Percentiles rank a stretch among this genome's conserved stretches.
Conservation (phyloP, 2,329 filamentous ascomycete species). For the Ceratocystis harringtonii region DNA sequence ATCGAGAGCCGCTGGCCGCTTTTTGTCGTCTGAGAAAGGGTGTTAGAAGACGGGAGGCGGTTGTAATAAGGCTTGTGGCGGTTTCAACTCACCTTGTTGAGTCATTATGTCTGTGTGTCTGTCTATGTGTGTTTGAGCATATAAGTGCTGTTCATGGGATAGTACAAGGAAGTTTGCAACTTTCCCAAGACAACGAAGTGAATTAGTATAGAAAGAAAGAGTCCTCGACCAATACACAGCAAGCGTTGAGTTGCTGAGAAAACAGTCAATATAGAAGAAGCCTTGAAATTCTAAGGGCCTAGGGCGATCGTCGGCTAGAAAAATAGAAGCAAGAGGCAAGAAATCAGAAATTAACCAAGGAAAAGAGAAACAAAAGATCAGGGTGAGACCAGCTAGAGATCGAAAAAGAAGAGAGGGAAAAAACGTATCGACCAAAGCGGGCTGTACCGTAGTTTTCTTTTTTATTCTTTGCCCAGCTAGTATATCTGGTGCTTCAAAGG, state of each 20-base stretch:
- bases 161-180: neutral
- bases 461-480: neutral
- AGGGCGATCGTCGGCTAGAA: neutral
- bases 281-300: neutral
- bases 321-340: neutral
- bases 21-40: constrained; percentile 34
- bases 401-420: constrained; percentile 24
- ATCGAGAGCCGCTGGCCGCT: constrained; percentile 41
- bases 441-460: constrained; percentile 3
- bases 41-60: constrained; percentile 19
- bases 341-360: constrained; percentile 8
- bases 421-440: constrained; percentile 17
- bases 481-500: neutral
- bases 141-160: neutral
- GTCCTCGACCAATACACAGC: neutral
- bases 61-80: neutral
- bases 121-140: too few relatives aligned
- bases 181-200: neutral
- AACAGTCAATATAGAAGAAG: too few relatives aligned
- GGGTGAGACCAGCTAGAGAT: constrained; percentile 43
- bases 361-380: constrained; percentile 20
- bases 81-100: constrained; percentile 27
- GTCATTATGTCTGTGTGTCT: constrained; percentile 22
- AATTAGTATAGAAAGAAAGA: neutral
- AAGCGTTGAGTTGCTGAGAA: neutral